Percentiles rank a stretch among this genome's conserved stretches.
Evolutionary conservation across 768 basidiomycete species (phyloP).

Genomic region (Amanita exitialis): DNA sequence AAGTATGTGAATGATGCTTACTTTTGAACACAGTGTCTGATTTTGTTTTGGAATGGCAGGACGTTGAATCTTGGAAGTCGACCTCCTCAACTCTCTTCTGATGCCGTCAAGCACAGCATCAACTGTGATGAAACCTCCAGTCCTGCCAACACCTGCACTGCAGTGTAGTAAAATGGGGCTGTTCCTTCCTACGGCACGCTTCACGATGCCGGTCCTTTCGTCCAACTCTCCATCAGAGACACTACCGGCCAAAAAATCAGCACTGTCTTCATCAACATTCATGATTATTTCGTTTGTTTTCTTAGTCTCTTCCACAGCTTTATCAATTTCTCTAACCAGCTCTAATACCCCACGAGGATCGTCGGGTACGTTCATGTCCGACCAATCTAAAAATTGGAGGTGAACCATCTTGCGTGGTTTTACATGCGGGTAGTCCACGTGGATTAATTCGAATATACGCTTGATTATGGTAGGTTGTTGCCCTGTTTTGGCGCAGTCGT

Average conservation of each 20-base stretch:
- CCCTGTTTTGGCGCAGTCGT: not conserved
- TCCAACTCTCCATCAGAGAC: conserved; percentile 35
- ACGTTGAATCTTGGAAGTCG: not conserved
- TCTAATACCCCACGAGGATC: conserved; percentile 67
- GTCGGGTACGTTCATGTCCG: conserved; percentile 91
- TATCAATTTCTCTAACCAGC: conserved; percentile 64
- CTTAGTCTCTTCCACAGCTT: conserved; percentile 26
- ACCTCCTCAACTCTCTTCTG: conserved; percentile 35
- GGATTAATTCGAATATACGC: conserved; percentile 59
- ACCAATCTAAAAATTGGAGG: conserved; percentile 92
- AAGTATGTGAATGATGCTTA: not conserved
- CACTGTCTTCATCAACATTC: conserved; percentile 1
- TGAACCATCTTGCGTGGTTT: conserved; percentile 68
- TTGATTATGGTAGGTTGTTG: conserved; percentile 30
- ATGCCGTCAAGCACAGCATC: conserved; percentile 79
- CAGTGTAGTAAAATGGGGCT: conserved; percentile 77
- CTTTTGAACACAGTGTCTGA: not conserved
- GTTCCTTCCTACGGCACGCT: conserved; percentile 35
- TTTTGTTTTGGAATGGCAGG: not conserved
- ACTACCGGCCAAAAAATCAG: conserved; percentile 3
- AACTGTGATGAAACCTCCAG: conserved; percentile 87
- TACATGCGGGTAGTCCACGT: conserved; percentile 47
- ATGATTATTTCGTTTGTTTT: conserved; percentile 9
- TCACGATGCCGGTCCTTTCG: conserved; percentile 41
- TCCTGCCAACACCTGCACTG: conserved; percentile 91